These are phyloP conservation scores for Myriosclerotinia scirpicola DNA, from an alignment of 2,329 filamentous ascomycete species.

Conservation along the genomic window DNA sequence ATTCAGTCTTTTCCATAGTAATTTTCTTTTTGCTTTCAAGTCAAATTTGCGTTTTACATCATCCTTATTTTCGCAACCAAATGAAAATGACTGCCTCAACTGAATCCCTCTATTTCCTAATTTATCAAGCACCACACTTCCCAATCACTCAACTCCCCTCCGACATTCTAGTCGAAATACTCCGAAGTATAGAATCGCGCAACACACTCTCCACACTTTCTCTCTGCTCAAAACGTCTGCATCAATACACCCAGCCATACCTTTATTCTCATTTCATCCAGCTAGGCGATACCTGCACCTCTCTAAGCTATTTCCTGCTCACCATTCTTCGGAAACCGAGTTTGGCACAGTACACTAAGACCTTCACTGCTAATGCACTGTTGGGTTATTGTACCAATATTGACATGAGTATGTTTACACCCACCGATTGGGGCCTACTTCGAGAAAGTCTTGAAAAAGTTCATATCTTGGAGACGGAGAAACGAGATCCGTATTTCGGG, in stretches of 20 bases:
- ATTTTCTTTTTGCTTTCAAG: neutral
- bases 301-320: constrained; percentile 15
- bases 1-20: neutral
- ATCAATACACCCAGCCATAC: constrained; percentile 18
- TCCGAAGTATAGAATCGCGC: neutral
- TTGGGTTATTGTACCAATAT: constrained; percentile 19
- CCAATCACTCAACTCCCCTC: constrained; percentile 1
- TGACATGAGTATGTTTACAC: neutral
- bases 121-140: neutral
- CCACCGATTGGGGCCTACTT: neutral
- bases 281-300: constrained; percentile 15
- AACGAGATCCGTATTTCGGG: neutral
- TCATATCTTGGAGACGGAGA: neutral
- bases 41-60: neutral
- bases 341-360: constrained; percentile 18
- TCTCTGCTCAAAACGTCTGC: constrained; percentile 11
- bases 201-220: constrained; percentile 17
- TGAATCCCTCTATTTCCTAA: neutral
- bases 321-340: constrained; percentile 12
- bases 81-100: neutral
- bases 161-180: constrained; percentile 7
- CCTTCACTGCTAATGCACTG: constrained; percentile 13
- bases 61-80: neutral
- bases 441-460: neutral
- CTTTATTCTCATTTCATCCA: constrained; percentile 21